These are phyloP conservation scores for Neofusicoccum cordaticola DNA, from an alignment of 2,329 filamentous ascomycete genomes.

Conservation along the genomic window DNA sequence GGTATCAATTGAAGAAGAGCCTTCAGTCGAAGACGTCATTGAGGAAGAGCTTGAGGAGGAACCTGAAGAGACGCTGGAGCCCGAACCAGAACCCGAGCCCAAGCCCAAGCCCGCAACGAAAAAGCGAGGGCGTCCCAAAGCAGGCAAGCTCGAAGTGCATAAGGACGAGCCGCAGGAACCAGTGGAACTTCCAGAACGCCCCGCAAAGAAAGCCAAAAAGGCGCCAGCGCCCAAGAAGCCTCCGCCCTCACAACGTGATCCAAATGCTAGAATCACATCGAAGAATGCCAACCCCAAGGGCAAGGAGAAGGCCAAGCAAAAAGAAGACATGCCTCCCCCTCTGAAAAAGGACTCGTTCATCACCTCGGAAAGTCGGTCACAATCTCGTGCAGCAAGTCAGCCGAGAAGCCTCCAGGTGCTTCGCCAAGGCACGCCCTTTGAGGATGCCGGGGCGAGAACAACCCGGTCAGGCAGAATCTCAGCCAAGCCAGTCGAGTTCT, in stretches of 20 bases:
- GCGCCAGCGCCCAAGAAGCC: constrained; percentile 17
- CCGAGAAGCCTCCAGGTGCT: constrained; percentile 35
- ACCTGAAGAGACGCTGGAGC: constrained; percentile 17
- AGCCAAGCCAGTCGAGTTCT: constrained; percentile 76
- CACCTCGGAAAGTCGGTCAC: background rate
- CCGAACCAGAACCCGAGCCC: constrained; percentile 18
- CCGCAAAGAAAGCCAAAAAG: constrained; percentile 8
- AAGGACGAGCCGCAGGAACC: background rate
- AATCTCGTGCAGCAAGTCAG: background rate
- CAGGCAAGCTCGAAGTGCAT: background rate
- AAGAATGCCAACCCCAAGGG: background rate
- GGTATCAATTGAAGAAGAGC: constrained; percentile 20
- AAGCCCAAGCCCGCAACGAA: constrained; percentile 26
- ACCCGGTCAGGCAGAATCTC: constrained; percentile 77
- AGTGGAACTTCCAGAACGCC: background rate
- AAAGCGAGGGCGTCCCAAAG: constrained; percentile 10
- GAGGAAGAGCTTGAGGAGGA: constrained; percentile 25
- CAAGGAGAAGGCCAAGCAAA: background rate
- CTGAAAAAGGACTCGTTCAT: background rate
- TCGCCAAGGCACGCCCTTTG: constrained; percentile 37
- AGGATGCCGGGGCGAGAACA: constrained; percentile 57
- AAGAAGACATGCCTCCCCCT: constrained; percentile 2
- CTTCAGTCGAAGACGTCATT: background rate
- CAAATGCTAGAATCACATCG: background rate
- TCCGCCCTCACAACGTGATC: constrained; percentile 12